These are phyloP conservation scores for Saccharomycopsis babjevae DNA, from an alignment of 805 yeast species.

Conservation along the genomic window DNA sequence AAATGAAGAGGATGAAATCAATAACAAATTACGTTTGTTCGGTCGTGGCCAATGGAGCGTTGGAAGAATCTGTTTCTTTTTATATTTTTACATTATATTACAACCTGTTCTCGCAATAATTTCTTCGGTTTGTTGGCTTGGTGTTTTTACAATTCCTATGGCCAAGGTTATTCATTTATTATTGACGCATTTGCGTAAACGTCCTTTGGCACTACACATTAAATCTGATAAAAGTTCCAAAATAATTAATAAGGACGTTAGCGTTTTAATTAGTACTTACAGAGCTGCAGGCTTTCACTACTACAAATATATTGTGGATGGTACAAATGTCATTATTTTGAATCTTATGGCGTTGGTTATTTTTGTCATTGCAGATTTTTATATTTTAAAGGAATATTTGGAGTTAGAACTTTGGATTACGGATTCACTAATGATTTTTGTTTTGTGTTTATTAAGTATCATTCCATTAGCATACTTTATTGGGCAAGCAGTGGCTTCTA, in stretches of 20 bases:
- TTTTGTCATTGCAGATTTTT: constrained; percentile 75
- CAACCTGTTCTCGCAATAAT: constrained; percentile 56
- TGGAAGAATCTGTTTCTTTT: constrained; percentile 70
- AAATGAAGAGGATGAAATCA: constrained; percentile 22
- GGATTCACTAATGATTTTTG: constrained; percentile 56
- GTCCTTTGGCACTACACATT: constrained; percentile 82
- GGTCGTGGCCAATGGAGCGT: constrained; percentile 90
- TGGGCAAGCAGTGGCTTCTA: constrained; percentile 99
- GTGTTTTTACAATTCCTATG: constrained; percentile 90
- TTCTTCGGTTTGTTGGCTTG: constrained; percentile 61
- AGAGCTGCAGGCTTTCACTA: constrained; percentile 88
- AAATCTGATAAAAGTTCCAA: constrained; percentile 39
- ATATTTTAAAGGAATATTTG: constrained; percentile 41
- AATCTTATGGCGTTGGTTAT: constrained; percentile 71
- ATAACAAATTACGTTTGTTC: constrained; percentile 43
- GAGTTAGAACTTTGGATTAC: constrained; percentile 38
- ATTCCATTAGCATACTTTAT: constrained; percentile 93
- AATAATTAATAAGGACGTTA: constrained; percentile 31
- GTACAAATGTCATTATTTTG: constrained; percentile 87
- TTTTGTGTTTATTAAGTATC: constrained; percentile 70
- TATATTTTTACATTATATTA: constrained; percentile 55
- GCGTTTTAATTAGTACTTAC: constrained; percentile 78
- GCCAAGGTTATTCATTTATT: constrained; percentile 63
- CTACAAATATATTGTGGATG: constrained; percentile 92
- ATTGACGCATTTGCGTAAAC: constrained; percentile 71